Evolutionary conservation across 2,329 filamentous ascomycete species (phyloP).

Genomic region (Saccharata proteae): DNA sequence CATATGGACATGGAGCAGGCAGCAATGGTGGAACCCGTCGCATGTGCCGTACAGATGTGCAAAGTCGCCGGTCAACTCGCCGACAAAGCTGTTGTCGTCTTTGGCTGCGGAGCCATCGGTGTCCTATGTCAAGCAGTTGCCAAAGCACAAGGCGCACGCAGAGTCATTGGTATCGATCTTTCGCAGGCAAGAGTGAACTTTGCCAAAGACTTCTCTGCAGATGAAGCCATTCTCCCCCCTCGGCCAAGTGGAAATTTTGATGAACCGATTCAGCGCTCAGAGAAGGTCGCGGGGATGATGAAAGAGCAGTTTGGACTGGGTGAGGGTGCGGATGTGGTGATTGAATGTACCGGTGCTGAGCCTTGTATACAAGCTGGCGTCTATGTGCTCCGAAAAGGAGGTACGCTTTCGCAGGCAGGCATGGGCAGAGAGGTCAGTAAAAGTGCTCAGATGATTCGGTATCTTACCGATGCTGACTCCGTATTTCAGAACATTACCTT

Average conservation of each 20-base stretch:
- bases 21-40: slow-evolving; percentile 17
- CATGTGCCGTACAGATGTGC: slow-evolving; percentile 16
- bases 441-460: slow-evolving; percentile 7
- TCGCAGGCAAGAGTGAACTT: slow-evolving; percentile 13
- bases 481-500: slow-evolving; percentile 33
- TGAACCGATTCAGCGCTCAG: slow-evolving; percentile 9
- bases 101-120: slow-evolving; percentile 16
- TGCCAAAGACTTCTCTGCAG: slow-evolving; percentile 13
- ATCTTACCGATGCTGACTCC: background rate
- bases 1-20: slow-evolving; percentile 16
- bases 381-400: slow-evolving; percentile 12
- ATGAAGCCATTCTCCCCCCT: slow-evolving; percentile 10
- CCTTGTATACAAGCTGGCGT: slow-evolving; percentile 14
- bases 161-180: slow-evolving; percentile 14
- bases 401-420: slow-evolving; percentile 15
- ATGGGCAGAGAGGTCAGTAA: slow-evolving; percentile 13
- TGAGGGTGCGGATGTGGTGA: slow-evolving; percentile 14
- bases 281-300: slow-evolving; percentile 10
- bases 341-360: slow-evolving; percentile 15
- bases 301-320: slow-evolving; percentile 11
- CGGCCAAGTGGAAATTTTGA: slow-evolving; percentile 4
- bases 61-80: slow-evolving; percentile 11
- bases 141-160: slow-evolving; percentile 13
- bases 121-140: slow-evolving; percentile 16
- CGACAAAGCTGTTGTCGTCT: slow-evolving; percentile 12